These are phyloP conservation scores for Clarireedia hainanense DNA, from an alignment of 2,329 filamentous ascomycete genomes.

Conservation along the genomic window DNA sequence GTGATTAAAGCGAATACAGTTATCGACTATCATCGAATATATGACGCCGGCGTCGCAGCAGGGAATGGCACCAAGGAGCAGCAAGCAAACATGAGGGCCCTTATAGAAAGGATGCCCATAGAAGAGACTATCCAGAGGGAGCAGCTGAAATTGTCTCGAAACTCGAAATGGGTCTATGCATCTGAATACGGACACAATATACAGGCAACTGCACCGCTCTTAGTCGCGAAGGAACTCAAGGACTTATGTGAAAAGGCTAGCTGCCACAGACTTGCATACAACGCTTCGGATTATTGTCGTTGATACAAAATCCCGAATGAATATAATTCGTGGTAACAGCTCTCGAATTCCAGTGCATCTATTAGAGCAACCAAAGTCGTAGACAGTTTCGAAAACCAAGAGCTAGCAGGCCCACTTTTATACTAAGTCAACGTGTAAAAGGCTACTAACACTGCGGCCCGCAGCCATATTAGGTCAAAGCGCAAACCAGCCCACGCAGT, in stretches of 20 bases:
- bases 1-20: background rate
- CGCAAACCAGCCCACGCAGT: no score
- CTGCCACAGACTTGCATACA: background rate
- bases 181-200: constrained; percentile 31
- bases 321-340: no score
- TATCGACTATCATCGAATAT: constrained; percentile 20
- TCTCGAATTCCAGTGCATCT: no score
- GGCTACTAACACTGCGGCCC: no score
- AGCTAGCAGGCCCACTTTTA: no score
- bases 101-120: constrained; percentile 27
- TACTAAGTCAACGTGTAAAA: no score
- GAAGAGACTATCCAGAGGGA: constrained; percentile 25
- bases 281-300: no score
- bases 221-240: constrained; percentile 29
- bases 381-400: no score
- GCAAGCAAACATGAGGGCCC: constrained; percentile 22
- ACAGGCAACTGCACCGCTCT: constrained; percentile 30
- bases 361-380: no score
- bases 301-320: no score
- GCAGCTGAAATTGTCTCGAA: constrained; percentile 26
- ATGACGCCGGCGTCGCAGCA: constrained; percentile 26
- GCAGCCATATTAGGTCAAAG: no score
- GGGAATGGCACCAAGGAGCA: constrained; percentile 30
- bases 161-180: constrained; percentile 24
- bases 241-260: background rate